Evolutionary conservation across 495 filamentous ascomycete species (phyloP).

Genomic region (Penicillium subrubescens): DNA sequence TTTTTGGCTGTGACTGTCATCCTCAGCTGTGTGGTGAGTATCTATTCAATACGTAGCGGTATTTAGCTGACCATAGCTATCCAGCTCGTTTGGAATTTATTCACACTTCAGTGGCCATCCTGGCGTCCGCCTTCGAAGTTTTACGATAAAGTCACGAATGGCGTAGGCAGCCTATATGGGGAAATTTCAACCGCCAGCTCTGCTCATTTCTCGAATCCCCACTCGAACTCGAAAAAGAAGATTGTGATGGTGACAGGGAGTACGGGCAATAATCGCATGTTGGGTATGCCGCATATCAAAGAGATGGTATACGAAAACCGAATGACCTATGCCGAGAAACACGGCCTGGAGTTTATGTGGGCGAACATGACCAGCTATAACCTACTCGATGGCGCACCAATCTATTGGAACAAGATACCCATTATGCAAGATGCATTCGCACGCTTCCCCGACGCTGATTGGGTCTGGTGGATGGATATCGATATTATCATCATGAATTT

Average conservation of each 20-base stretch:
- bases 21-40: background rate
- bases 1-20: background rate
- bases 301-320: slow-evolving; percentile 22
- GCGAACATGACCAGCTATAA: slow-evolving; percentile 19
- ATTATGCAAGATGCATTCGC: slow-evolving; percentile 9
- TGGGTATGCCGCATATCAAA: slow-evolving; percentile 20
- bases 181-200: background rate
- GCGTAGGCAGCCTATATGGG: background rate
- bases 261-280: slow-evolving; percentile 13
- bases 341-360: slow-evolving; percentile 12
- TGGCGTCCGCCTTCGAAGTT: background rate
- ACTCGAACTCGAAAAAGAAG: slow-evolving; percentile 1
- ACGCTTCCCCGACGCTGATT: slow-evolving; percentile 11
- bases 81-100: background rate
- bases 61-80: background rate
- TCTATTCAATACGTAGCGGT: background rate
- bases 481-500: slow-evolving; percentile 20
- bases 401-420: slow-evolving; percentile 18
- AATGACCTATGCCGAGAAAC: slow-evolving; percentile 16
- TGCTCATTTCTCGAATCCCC: background rate
- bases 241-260: slow-evolving; percentile 22
- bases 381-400: slow-evolving; percentile 6
- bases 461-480: slow-evolving; percentile 14
- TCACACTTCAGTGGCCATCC: background rate
- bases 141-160: background rate